These are phyloP conservation scores for Spiraea crenata DNA, from an alignment of 331 rosid genomes.

Conservation along the genomic window DNA sequence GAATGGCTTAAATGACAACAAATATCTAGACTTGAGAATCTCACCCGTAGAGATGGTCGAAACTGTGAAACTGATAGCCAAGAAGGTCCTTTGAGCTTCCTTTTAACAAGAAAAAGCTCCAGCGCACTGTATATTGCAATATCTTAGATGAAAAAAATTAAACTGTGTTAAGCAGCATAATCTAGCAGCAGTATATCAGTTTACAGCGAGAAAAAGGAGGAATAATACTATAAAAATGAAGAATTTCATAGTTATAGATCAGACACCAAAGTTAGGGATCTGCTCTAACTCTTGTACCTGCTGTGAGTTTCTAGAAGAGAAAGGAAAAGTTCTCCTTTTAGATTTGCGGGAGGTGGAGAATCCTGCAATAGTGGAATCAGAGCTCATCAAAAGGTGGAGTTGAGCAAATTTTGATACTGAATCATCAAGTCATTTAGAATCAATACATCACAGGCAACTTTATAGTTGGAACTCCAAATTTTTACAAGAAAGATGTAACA, in stretches of 20 bases:
- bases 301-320: constrained; percentile 72
- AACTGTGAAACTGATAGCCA: constrained; percentile 73
- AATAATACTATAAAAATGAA: background rate
- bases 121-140: no score
- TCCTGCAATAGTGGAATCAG: constrained; percentile 49
- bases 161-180: no score
- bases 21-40: constrained; percentile 20
- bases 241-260: constrained; percentile 9
- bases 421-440: no score
- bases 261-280: constrained; percentile 19
- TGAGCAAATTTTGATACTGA: no score
- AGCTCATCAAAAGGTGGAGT: constrained; percentile 8
- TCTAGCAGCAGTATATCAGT: no score
- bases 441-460: no score
- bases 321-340: constrained; percentile 65
- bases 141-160: no score
- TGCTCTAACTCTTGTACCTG: constrained; percentile 49
- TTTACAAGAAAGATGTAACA: no score
- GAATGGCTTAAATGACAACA: background rate
- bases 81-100: constrained; percentile 69
- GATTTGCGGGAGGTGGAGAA: constrained; percentile 66
- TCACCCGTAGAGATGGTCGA: constrained; percentile 68
- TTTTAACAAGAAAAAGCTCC: no score
- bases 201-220: background rate
- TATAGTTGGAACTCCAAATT: no score